Evolutionary conservation across 805 yeast genomes (phyloP).

Genomic region (Metschnikowia kunwiensis): DNA sequence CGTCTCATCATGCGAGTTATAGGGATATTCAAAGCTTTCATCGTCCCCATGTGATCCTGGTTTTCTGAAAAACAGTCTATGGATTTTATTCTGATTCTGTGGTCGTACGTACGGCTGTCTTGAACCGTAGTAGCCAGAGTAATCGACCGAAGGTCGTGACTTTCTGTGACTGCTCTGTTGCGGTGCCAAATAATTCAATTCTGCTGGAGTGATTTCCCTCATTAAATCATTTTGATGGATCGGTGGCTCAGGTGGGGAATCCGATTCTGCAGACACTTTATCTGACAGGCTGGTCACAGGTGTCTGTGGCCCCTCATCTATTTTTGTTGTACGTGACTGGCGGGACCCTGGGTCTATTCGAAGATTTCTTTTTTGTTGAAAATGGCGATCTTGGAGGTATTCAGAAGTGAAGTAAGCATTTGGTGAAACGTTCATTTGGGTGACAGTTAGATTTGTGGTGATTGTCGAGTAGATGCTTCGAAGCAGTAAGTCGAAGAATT

Average conservation of each 20-base stretch:
- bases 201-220: too few species aligned
- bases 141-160: slow-evolving; percentile 7
- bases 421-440: slow-evolving; percentile 38
- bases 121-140: slow-evolving; percentile 10
- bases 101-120: background rate
- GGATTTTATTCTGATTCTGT: background rate
- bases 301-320: too few species aligned
- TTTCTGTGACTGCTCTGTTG: too few species aligned
- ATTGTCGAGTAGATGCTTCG: too few species aligned
- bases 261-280: too few species aligned
- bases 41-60: too few species aligned
- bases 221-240: too few species aligned
- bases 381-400: slow-evolving; percentile 23
- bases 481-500: too few species aligned
- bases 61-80: slow-evolving; percentile 1
- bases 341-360: background rate
- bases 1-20: background rate
- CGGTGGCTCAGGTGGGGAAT: too few species aligned
- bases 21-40: background rate
- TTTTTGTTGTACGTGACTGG: too few species aligned
- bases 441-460: background rate
- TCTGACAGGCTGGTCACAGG: too few species aligned
- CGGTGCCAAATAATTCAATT: too few species aligned
- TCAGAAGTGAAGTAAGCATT: slow-evolving; percentile 39
- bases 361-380: background rate